phyloP scores from a whole-genome alignment of 345 rosid genomes.

The Barbarea vulgaris region DNA sequence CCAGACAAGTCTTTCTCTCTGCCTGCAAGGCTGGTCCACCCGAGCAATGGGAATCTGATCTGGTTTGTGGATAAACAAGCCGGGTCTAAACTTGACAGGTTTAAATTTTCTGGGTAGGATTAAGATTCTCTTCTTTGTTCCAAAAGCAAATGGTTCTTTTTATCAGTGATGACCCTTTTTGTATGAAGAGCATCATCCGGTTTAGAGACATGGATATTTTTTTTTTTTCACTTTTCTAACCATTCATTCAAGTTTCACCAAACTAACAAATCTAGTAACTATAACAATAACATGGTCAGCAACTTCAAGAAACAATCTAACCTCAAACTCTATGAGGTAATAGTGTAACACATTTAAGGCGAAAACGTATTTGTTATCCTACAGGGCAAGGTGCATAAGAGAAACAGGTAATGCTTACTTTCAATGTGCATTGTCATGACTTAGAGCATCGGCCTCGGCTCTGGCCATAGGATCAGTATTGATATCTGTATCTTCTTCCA shows the following conservation, averaged over 20 bases:
- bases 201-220: neutral
- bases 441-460: conserved; percentile 70
- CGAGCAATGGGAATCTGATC: conserved; percentile 59
- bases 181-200: conserved; percentile 30
- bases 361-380: conserved; percentile 5
- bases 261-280: conserved; percentile 23
- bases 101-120: conserved; percentile 45
- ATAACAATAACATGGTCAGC: conserved; percentile 13
- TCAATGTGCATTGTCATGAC: conserved; percentile 28
- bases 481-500: conserved; percentile 67
- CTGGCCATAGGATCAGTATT: conserved; percentile 83
- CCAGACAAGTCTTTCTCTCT: conserved; percentile 44
- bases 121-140: conserved; percentile 20
- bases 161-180: conserved; percentile 13
- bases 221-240: neutral
- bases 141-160: conserved; percentile 27
- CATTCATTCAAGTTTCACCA: conserved; percentile 4
- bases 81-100: conserved; percentile 63
- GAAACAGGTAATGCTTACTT: conserved; percentile 27
- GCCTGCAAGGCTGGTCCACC: conserved; percentile 77
- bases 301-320: conserved; percentile 7
- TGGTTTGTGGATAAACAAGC: conserved; percentile 92
- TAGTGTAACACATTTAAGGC: neutral
- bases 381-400: neutral
- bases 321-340: conserved; percentile 16